These are phyloP conservation scores for Rubroboletus satanas DNA, from an alignment of 768 basidiomycete genomes.

Conservation along the genomic window DNA sequence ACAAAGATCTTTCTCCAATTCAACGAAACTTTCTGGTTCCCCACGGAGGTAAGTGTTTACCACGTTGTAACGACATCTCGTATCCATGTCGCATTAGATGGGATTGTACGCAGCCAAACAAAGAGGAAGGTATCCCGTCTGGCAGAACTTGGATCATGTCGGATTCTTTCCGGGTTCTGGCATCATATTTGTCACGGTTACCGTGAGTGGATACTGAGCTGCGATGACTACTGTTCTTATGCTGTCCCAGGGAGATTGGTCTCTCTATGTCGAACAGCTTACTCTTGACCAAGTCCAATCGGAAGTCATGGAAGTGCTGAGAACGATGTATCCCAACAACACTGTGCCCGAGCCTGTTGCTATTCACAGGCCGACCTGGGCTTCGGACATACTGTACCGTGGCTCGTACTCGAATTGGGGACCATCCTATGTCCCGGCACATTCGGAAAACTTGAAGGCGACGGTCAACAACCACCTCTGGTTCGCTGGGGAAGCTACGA, in stretches of 20 bases:
- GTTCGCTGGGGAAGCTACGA: conserved; percentile 65
- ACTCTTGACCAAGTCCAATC: conserved; percentile 42
- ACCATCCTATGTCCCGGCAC: conserved; percentile 49
- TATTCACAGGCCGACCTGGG: conserved; percentile 57
- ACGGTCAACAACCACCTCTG: conserved; percentile 49
- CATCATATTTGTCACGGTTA: conserved; percentile 34
- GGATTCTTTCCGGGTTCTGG: conserved; percentile 60
- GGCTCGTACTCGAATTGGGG: conserved; percentile 69
- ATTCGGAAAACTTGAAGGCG: conserved; percentile 55
- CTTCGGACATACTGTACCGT: conserved; percentile 40
- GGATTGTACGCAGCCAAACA: conserved; percentile 55
- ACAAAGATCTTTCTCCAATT: conserved; percentile 70
- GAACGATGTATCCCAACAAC: conserved; percentile 53
- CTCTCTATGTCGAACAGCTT: conserved; percentile 54
- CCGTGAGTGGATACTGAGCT: conserved; percentile 10
- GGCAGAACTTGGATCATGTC: conserved; percentile 60
- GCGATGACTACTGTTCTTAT: not conserved
- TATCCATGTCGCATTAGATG: conserved; percentile 16
- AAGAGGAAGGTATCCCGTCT: conserved; percentile 61
- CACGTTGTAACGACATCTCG: not conserved
- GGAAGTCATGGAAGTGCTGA: conserved; percentile 57
- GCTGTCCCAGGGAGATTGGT: conserved; percentile 51
- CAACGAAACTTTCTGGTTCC: conserved; percentile 56
- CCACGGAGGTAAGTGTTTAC: conserved; percentile 34
- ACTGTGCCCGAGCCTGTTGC: conserved; percentile 53